Conservation (phyloP, 192 early-diverging fungal genomes). For the Backusella macrospora region DNA sequence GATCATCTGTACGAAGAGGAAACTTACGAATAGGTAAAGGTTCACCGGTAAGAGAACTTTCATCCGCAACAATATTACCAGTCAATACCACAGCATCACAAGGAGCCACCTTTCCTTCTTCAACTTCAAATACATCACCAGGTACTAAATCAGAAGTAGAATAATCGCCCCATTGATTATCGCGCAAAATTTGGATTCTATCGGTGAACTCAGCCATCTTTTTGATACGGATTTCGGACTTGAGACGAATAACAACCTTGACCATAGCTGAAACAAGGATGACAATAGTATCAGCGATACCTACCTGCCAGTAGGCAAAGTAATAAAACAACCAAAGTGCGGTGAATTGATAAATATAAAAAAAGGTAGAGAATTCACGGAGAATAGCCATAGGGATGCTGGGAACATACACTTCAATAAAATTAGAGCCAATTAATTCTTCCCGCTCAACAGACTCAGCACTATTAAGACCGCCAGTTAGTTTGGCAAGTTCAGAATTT, state of each 20-base stretch:
- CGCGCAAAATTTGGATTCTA: constrained; percentile 51
- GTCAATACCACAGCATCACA: constrained; percentile 53
- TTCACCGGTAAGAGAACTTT: constrained; percentile 70
- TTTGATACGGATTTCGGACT: constrained; percentile 59
- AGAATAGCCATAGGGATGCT: constrained; percentile 55
- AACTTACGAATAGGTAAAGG: constrained; percentile 73
- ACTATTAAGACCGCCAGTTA: constrained; percentile 48
- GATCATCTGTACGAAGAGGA: constrained; percentile 50
- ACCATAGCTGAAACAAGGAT: constrained; percentile 55
- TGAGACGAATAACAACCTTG: constrained; percentile 54
- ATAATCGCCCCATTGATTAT: constrained; percentile 55
- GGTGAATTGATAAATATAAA: constrained; percentile 60
- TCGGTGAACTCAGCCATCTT: constrained; percentile 62
- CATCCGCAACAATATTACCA: constrained; percentile 70
- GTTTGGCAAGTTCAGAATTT: constrained; percentile 41
- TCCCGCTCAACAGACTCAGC: constrained; percentile 54
- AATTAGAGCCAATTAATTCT: constrained; percentile 71
- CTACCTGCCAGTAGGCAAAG: constrained; percentile 57
- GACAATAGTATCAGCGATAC: constrained; percentile 53
- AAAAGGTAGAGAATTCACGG: constrained; percentile 61
- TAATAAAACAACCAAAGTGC: constrained; percentile 60
- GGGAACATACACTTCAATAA: constrained; percentile 65
- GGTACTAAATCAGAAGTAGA: constrained; percentile 62
- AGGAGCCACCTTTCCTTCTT: constrained; percentile 47
- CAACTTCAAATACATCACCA: constrained; percentile 72